Evolutionary conservation across 2,329 filamentous ascomycete genomes (phyloP).

Genomic region (Grosmannia serpens): DNA sequence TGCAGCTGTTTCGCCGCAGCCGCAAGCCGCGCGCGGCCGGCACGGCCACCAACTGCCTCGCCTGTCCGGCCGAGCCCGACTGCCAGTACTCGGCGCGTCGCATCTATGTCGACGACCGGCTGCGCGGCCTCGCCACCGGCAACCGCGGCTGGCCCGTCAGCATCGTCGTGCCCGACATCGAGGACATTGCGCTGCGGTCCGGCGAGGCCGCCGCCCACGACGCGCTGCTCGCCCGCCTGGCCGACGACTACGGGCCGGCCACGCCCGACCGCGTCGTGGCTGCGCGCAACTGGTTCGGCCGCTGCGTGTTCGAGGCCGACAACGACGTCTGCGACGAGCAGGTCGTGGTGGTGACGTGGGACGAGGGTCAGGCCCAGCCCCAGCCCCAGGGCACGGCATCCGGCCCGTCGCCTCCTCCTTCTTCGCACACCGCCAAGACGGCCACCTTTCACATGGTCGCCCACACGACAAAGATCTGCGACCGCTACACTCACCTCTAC

Average conservation of each 20-base stretch:
- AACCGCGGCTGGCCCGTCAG: slow-evolving; percentile 72
- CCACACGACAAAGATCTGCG: slow-evolving; percentile 75
- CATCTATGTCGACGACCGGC: slow-evolving; percentile 56
- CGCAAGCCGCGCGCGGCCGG: slow-evolving; percentile 70
- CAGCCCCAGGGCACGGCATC: background rate
- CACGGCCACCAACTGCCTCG: slow-evolving; percentile 73
- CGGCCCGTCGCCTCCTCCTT: too few relatives aligned
- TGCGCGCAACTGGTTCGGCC: slow-evolving; percentile 66
- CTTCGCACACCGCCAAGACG: slow-evolving; percentile 56
- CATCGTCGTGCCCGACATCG: slow-evolving; percentile 86
- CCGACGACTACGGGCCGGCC: slow-evolving; percentile 40
- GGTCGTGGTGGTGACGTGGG: slow-evolving; percentile 78
- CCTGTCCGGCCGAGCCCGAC: slow-evolving; percentile 59
- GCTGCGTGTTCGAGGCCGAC: slow-evolving; percentile 89
- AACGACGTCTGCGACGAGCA: slow-evolving; percentile 95
- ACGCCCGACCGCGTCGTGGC: slow-evolving; percentile 36
- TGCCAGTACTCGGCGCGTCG: slow-evolving; percentile 81
- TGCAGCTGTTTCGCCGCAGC: slow-evolving; percentile 65
- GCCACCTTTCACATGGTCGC: slow-evolving; percentile 92
- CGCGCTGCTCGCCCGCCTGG: slow-evolving; percentile 24
- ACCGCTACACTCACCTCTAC: slow-evolving; percentile 76
- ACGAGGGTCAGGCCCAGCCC: too few relatives aligned
- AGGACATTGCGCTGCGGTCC: slow-evolving; percentile 48
- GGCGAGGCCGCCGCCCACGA: slow-evolving; percentile 36
- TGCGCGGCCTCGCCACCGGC: slow-evolving; percentile 47